A percentile compares a stretch with the other conserved stretches of the same genome.
Conservation (phyloP, 352 stramenopile species). For the Globisporangium cederbergense region DNA sequence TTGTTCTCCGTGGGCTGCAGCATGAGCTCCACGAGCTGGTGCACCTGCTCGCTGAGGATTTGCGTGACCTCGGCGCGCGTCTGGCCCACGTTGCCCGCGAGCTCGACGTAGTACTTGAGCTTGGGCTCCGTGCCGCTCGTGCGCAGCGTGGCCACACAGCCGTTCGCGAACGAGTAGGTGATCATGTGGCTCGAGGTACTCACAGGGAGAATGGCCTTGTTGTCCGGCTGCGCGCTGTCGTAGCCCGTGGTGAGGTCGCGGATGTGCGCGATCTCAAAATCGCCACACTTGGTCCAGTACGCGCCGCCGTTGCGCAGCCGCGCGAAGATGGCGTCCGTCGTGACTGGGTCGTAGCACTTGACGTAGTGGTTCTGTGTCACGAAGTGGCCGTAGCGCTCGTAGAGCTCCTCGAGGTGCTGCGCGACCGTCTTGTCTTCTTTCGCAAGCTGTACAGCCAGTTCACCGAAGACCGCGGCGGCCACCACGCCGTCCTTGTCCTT, state of each 20-base stretch:
- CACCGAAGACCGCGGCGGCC: constrained; percentile 87
- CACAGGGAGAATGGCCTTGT: constrained; percentile 89
- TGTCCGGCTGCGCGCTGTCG: constrained; percentile 84
- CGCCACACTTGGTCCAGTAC: constrained; percentile 82
- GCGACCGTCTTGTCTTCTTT: constrained; percentile 57
- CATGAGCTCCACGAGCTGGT: constrained; percentile 79
- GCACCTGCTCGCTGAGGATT: constrained; percentile 60
- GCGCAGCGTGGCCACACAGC: constrained; percentile 94
- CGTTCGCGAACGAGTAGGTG: constrained; percentile 95
- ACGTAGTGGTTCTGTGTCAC: constrained; percentile 98
- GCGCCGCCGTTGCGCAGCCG: constrained; percentile 88
- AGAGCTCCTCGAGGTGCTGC: constrained; percentile 84
- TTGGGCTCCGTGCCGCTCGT: constrained; percentile 99
- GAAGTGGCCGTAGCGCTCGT: constrained; percentile 96
- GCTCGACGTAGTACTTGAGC: constrained; percentile 99
- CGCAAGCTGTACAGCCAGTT: constrained; percentile 85
- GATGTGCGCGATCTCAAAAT: constrained; percentile 75
- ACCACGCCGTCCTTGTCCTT: constrained; percentile 98
- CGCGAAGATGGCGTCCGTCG: constrained; percentile 89
- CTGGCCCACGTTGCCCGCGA: constrained; percentile 64
- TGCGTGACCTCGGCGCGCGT: constrained; percentile 52
- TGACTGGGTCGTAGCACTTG: constrained; percentile 90
- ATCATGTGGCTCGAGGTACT: constrained; percentile 95
- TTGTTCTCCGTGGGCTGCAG: constrained; percentile 77
- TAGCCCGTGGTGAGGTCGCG: constrained; percentile 89